Evolutionary conservation across 179 eudicot species (phyloP).

Genomic region (Camellia oleifera): DNA sequence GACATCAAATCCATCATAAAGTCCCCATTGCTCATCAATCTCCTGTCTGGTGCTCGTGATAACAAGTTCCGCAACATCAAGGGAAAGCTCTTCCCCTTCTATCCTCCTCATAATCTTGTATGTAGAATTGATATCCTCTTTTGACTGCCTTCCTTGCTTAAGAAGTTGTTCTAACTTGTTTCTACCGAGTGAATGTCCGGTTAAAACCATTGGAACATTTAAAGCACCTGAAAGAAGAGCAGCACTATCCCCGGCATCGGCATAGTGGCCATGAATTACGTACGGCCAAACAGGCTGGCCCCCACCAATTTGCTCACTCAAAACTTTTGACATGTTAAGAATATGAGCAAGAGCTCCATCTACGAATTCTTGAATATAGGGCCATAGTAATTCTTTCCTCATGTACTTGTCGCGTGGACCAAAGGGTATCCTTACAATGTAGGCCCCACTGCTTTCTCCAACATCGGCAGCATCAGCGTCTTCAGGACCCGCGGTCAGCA

Average conservation of each 20-base stretch:
- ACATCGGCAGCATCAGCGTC: slow-evolving; percentile 48
- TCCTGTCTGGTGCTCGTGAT: slow-evolving; percentile 83
- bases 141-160: slow-evolving; percentile 73
- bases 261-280: slow-evolving; percentile 78
- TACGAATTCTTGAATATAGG: slow-evolving; percentile 67
- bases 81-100: slow-evolving; percentile 73
- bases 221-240: slow-evolving; percentile 79
- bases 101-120: slow-evolving; percentile 79
- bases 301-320: slow-evolving; percentile 65
- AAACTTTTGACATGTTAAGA: slow-evolving; percentile 64
- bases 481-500: slow-evolving; percentile 46
- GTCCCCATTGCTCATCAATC: slow-evolving; percentile 77
- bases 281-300: slow-evolving; percentile 76
- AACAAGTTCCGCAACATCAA: slow-evolving; percentile 76
- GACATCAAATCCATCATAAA: slow-evolving; percentile 79
- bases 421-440: slow-evolving; percentile 65
- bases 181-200: slow-evolving; percentile 78
- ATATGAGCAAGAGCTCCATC: slow-evolving; percentile 75
- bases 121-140: slow-evolving; percentile 68
- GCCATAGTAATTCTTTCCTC: slow-evolving; percentile 63
- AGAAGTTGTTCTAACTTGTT: slow-evolving; percentile 74
- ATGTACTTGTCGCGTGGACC: slow-evolving; percentile 71
- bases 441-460: slow-evolving; percentile 79
- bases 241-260: slow-evolving; percentile 83
- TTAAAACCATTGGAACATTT: slow-evolving; percentile 75